A percentile compares a stretch with the other conserved stretches of the same genome.
Conservation (phyloP, 2,329 filamentous ascomycete species). For the Aspergillus fumigatus region DNA sequence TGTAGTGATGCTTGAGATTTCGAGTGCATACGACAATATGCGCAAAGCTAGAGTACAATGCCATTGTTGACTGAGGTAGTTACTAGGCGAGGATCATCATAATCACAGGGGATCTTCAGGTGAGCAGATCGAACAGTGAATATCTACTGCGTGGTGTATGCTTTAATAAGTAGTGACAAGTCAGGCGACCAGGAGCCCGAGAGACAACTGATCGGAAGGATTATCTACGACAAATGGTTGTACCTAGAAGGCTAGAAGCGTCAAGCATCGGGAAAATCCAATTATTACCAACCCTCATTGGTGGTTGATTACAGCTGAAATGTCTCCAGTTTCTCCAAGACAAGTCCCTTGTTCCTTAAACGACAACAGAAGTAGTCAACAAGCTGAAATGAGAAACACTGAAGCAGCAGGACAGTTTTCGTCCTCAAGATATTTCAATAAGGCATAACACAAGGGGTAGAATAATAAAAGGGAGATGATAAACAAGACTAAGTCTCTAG, state of each 20-base stretch:
- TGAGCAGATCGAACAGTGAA: background rate
- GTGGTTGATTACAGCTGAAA: background rate
- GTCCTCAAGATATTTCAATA: background rate
- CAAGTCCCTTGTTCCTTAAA: background rate
- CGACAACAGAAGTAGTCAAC: background rate
- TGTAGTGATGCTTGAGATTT: background rate
- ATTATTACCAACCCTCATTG: background rate
- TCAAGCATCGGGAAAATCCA: background rate
- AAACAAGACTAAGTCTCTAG: conserved; percentile 11
- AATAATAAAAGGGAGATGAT: background rate
- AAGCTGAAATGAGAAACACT: background rate
- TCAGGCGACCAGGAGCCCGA: background rate
- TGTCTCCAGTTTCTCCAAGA: background rate
- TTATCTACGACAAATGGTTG: background rate
- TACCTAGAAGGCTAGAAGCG: background rate
- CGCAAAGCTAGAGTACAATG: background rate
- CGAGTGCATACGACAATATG: background rate
- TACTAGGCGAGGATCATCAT: background rate
- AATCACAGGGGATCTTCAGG: background rate
- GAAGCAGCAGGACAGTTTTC: background rate
- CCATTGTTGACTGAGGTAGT: background rate
- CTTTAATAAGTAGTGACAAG: background rate
- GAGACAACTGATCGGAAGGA: background rate
- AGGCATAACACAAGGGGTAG: background rate
- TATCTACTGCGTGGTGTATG: background rate